Conservation (phyloP, 2,329 filamentous ascomycete genomes). For the Myriosclerotinia scirpicola region DNA sequence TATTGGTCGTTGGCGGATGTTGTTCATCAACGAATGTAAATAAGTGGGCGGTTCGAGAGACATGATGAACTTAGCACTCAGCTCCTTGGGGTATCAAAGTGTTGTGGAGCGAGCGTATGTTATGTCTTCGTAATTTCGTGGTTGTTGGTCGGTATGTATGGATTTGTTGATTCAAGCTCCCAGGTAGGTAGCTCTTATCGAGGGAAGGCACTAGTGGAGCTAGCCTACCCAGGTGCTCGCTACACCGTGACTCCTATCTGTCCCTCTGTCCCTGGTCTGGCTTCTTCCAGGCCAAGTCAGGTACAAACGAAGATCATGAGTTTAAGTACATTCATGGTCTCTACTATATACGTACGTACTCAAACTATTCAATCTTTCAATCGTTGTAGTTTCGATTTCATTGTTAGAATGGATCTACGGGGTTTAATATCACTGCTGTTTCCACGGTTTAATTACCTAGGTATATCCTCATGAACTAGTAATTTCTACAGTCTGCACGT, state of each 20-base stretch:
- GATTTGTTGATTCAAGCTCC: constrained; percentile 24
- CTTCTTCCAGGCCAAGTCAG: too few species aligned
- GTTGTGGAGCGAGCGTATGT: constrained; percentile 20
- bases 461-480: background rate
- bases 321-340: background rate
- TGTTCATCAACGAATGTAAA: constrained; percentile 85
- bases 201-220: constrained; percentile 22
- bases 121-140: constrained; percentile 1
- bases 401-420: background rate
- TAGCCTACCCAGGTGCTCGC: constrained; percentile 11
- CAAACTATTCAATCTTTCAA: background rate
- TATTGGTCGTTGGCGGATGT: constrained; percentile 93
- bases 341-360: background rate
- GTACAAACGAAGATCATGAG: too few species aligned
- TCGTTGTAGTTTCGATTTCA: background rate
- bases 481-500: background rate
- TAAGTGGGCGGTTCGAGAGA: constrained; percentile 91
- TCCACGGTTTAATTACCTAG: background rate
- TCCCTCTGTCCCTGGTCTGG: constrained; percentile 3
- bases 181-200: constrained; percentile 24
- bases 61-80: constrained; percentile 53
- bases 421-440: background rate
- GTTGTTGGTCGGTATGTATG: constrained; percentile 21
- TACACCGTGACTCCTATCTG: constrained; percentile 7
- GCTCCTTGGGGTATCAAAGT: constrained; percentile 24